Conservation (phyloP, 495 filamentous ascomycete genomes). For the Daldinia concentrica region DNA sequence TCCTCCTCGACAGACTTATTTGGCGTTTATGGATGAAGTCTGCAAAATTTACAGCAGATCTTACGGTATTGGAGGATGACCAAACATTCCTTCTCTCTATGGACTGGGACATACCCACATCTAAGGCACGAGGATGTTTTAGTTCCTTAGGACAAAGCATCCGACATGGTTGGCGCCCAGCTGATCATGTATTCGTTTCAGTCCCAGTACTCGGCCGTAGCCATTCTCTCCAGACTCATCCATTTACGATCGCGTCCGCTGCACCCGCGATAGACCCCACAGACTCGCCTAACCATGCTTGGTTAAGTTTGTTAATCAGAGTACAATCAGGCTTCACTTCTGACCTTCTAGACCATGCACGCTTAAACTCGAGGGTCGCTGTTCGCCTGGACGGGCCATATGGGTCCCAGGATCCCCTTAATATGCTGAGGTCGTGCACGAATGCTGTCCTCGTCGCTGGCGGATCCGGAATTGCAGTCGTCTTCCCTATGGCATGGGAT, state of each 20-base stretch:
- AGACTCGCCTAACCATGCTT: slow-evolving; percentile 46
- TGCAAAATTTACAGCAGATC: slow-evolving; percentile 52
- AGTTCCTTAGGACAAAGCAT: slow-evolving; percentile 48
- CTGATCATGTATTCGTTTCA: slow-evolving; percentile 68
- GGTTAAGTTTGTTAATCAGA: slow-evolving; percentile 63
- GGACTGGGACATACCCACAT: slow-evolving; percentile 49
- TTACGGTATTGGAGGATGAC: slow-evolving; percentile 59
- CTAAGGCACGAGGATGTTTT: not conserved
- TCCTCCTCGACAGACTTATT: slow-evolving; percentile 65
- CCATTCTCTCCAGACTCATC: slow-evolving; percentile 64
- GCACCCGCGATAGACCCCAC: slow-evolving; percentile 41
- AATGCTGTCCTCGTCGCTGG: slow-evolving; percentile 65
- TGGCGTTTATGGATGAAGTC: slow-evolving; percentile 62
- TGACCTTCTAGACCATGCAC: slow-evolving; percentile 61
- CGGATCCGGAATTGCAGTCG: slow-evolving; percentile 70
- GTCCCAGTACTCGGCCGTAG: slow-evolving; percentile 59
- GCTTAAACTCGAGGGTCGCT: slow-evolving; percentile 45
- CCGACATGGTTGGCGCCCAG: slow-evolving; percentile 62
- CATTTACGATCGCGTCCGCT: slow-evolving; percentile 69
- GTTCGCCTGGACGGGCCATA: slow-evolving; percentile 67
- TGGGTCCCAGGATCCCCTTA: slow-evolving; percentile 52
- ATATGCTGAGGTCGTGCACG: slow-evolving; percentile 53
- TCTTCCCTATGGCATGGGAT: slow-evolving; percentile 61
- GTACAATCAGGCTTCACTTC: slow-evolving; percentile 67
- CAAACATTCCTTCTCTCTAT: slow-evolving; percentile 60